A percentile compares a stretch with the other conserved stretches of the same genome.
Evolutionary conservation across 2,329 filamentous ascomycete genomes (phyloP).

Genomic region (Clonostachys rhizophaga): DNA sequence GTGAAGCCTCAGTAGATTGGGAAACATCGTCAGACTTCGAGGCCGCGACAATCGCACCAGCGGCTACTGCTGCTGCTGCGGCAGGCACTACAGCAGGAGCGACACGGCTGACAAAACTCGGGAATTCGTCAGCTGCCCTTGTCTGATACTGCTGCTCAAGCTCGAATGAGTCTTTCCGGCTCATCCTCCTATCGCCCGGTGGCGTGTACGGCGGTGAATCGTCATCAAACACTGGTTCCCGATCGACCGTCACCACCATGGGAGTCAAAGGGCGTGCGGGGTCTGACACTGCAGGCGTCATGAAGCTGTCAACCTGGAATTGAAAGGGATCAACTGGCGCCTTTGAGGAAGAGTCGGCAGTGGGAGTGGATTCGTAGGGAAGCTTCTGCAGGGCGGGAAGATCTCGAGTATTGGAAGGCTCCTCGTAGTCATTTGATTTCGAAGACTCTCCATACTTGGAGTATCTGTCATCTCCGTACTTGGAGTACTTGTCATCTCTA

Average conservation of each 20-base stretch:
- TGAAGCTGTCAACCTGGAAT: slow-evolving; percentile 48
- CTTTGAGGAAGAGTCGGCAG: slow-evolving; percentile 13
- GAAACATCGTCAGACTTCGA: slow-evolving; percentile 24
- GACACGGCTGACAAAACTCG: slow-evolving; percentile 32
- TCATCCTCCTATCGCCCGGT: slow-evolving; percentile 27
- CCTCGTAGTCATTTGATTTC: too few relatives aligned
- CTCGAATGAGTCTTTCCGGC: slow-evolving; percentile 46
- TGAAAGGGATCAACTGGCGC: slow-evolving; percentile 51
- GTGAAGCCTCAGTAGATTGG: slow-evolving; percentile 24
- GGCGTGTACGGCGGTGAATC: slow-evolving; percentile 20
- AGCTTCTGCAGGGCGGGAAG: slow-evolving; percentile 16
- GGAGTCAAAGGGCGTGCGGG: slow-evolving; percentile 40
- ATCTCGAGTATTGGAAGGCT: slow-evolving; percentile 6
- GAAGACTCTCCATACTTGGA: too few relatives aligned
- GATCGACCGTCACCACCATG: slow-evolving; percentile 46
- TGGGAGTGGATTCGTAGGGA: slow-evolving; percentile 14
- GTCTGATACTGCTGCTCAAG: slow-evolving; percentile 23
- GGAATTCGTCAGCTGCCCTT: slow-evolving; percentile 8
- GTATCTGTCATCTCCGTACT: too few relatives aligned
- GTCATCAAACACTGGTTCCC: slow-evolving; percentile 40
- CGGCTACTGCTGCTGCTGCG: slow-evolving; percentile 39
- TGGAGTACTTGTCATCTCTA: too few relatives aligned
- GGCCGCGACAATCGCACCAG: slow-evolving; percentile 38
- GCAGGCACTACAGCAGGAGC: slow-evolving; percentile 41
- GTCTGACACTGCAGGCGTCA: slow-evolving; percentile 32